Evolutionary conservation across 257 asterid species (phyloP).

Genomic region (Forsythia viridissima): DNA sequence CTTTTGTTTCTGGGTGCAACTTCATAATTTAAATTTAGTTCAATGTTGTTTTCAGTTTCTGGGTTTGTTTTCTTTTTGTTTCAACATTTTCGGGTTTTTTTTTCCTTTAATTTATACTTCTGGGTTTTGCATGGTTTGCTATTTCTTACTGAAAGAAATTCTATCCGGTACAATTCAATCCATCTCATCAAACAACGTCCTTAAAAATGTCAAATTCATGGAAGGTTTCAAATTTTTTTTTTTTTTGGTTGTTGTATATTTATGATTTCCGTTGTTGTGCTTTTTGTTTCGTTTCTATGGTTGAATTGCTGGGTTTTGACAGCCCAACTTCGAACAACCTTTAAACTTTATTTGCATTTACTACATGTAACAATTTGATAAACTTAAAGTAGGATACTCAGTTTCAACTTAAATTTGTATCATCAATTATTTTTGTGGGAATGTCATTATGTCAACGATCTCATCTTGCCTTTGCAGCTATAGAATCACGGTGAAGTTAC

Average conservation of each 20-base stretch:
- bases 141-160: not conserved
- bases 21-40: not conserved
- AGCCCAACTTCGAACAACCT: too few species aligned
- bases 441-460: not conserved
- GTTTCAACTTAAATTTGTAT: not conserved
- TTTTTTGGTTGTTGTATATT: not conserved
- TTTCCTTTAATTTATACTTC: not conserved
- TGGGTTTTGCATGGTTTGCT: conserved; percentile 36
- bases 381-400: not conserved
- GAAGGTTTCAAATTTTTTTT: not conserved
- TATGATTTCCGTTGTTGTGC: conserved; percentile 2
- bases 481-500: conserved; percentile 8
- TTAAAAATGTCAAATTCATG: not conserved
- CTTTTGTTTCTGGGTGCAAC: conserved; percentile 18
- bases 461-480: conserved; percentile 10
- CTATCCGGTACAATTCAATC: too few species aligned
- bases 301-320: too few species aligned
- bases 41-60: conserved; percentile 12
- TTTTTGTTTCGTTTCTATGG: not conserved
- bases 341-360: not conserved
- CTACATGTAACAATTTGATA: not conserved
- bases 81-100: too few species aligned
- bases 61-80: not conserved
- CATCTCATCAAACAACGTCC: not conserved
- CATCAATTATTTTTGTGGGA: conserved; percentile 16